Base-by-base conservation (phyloP, 805 yeast species). In the Deakozyma indianensis region DNA sequence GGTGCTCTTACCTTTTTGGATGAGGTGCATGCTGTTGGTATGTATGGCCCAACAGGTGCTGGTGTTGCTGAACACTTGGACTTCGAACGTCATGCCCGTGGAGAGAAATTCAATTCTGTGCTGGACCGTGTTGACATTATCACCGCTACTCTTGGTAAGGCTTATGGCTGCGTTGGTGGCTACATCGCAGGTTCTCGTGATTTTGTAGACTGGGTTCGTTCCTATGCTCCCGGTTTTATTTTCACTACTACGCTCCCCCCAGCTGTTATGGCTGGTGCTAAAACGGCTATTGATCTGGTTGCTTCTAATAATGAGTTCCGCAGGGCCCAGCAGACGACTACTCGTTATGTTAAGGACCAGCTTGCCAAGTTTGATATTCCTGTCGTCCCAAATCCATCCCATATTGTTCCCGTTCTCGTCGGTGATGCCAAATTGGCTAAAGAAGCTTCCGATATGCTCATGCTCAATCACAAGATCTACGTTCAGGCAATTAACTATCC, bases 401-500 rank as follows among this genome's bases (percentile, higher is more conserved):
- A 92, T 65, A 90, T 92, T 60, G 94, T 92, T 43, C 98, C 99
- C 4, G 78, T 94, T 35, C 73, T 92, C 50, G 83, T 92, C 56
- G 98, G 98, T 53, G 88, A 87, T 59, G 96, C 99, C 7, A 82
- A 79, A 44, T 79, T 81, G 52, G 96, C 97, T 46, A 90, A 90
- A 63, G 69, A 69, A 48, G 97, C 97, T 7, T 83, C 95, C 21
- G 98, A 92, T 63, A 62, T 83, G 63, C 75, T 92, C 59, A 77
- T 92, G 71, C 74, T 81, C 51, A 78, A 83, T 56, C 83, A 87
- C 67, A 73, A 75, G 52, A 88, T 92, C 61, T 92, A 92, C 59
- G 98, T 94, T 41, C 99, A 92, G 69, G 96, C 97, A 42, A 92
- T 92, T 63, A 92, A 92, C 69, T 92, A 82, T 78, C 99, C 99